Conservation (phyloP, 2,329 filamentous ascomycete species). For the Waltergamsia citrina region DNA sequence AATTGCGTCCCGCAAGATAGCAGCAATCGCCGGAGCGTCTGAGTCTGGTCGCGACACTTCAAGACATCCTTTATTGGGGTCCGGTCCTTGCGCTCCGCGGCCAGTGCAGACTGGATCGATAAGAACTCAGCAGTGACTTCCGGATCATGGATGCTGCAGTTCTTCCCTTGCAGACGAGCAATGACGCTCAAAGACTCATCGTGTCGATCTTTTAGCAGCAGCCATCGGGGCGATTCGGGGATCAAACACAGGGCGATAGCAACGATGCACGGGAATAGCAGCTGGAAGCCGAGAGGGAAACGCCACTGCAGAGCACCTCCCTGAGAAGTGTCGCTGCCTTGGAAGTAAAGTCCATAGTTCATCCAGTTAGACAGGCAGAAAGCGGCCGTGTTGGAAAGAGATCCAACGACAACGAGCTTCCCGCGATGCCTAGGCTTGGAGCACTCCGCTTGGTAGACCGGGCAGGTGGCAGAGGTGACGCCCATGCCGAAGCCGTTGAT, state of each 20-base stretch:
- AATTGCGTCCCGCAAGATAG: constrained; percentile 35
- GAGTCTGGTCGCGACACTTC: constrained; percentile 24
- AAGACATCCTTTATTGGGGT: constrained; percentile 22
- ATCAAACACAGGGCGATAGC: constrained; percentile 17
- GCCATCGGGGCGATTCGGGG: constrained; percentile 42
- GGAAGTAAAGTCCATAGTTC: constrained; percentile 28
- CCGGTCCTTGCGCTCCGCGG: constrained; percentile 21
- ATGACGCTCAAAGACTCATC: constrained; percentile 48
- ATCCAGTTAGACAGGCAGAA: constrained; percentile 40
- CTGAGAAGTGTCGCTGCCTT: no score
- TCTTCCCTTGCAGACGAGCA: constrained; percentile 44
- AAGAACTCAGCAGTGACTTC: constrained; percentile 20
- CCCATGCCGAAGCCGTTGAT: constrained; percentile 30
- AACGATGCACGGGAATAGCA: constrained; percentile 26
- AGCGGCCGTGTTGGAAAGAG: constrained; percentile 26
- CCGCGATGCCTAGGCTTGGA: constrained; percentile 25
- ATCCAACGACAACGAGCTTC: constrained; percentile 33
- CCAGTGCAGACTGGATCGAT: constrained; percentile 23
- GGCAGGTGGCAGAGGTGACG: constrained; percentile 22
- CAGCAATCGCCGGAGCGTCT: constrained; percentile 24
- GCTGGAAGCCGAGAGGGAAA: constrained; percentile 24
- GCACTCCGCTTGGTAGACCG: constrained; percentile 22
- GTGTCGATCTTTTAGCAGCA: constrained; percentile 42
- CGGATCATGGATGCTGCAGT: constrained; percentile 11
- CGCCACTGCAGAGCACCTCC: constrained; percentile 26